These are phyloP conservation scores for Infundibulicybe gibba DNA, from an alignment of 768 basidiomycete species.

Conservation along the genomic window DNA sequence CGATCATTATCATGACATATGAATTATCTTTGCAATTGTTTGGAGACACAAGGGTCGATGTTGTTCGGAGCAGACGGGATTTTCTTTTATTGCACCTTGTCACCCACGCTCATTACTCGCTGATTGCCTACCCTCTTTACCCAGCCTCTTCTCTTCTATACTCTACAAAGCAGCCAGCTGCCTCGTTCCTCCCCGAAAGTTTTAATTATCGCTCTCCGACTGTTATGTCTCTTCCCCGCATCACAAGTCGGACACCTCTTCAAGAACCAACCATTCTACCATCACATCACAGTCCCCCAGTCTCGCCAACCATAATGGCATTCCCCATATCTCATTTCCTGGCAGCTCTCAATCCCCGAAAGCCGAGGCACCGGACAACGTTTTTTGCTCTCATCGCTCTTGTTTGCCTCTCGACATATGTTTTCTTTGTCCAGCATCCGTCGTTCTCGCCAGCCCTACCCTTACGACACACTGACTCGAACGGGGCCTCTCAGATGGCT, in stretches of 20 bases:
- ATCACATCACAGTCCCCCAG: constrained; percentile 8
- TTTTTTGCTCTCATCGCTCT: constrained; percentile 52
- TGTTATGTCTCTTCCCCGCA: constrained; percentile 19
- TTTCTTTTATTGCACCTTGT: neutral
- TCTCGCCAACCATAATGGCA: constrained; percentile 11
- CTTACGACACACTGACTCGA: constrained; percentile 24
- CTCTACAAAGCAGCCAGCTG: too few species aligned
- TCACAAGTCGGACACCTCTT: constrained; percentile 29
- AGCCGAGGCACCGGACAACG: constrained; percentile 49
- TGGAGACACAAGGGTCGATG: too few species aligned
- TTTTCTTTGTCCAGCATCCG: constrained; percentile 47
- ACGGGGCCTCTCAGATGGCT: constrained; percentile 28
- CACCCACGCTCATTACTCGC: constrained; percentile 2
- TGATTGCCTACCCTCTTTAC: constrained; percentile 6
- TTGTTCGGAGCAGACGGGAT: neutral
- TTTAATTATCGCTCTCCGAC: constrained; percentile 4
- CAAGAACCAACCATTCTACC: constrained; percentile 22
- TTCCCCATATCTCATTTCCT: constrained; percentile 21
- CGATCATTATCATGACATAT: too few species aligned
- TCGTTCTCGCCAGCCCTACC: constrained; percentile 34
- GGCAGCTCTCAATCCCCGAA: constrained; percentile 35
- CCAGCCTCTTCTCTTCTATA: neutral
- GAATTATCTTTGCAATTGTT: too few species aligned
- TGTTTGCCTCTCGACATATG: constrained; percentile 47
- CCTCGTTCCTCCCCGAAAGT: neutral